Evolutionary conservation across 1,139 yeast genomes (phyloP).

Genomic region (Lodderomyces oxycetoniae): DNA sequence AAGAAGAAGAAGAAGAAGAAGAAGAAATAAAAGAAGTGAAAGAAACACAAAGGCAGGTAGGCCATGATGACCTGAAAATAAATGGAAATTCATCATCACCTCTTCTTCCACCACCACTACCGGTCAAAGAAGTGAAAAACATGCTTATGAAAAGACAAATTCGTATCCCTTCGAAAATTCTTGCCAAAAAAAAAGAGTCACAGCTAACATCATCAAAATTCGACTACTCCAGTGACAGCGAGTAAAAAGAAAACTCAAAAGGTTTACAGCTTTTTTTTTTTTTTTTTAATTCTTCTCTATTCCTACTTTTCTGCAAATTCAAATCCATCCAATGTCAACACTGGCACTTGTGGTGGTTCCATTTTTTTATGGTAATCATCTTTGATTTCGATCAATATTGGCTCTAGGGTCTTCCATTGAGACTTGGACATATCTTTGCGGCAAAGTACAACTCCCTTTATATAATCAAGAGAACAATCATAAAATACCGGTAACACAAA

Average conservation of each 20-base stretch:
- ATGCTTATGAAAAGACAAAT: no score
- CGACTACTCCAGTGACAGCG: slow-evolving; percentile 19
- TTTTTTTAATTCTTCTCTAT: background rate
- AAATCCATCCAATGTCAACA: slow-evolving; percentile 37
- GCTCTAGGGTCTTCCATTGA: slow-evolving; percentile 27
- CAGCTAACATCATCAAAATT: slow-evolving; percentile 8
- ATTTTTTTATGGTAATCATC: slow-evolving; percentile 30
- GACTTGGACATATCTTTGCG: slow-evolving; percentile 42
- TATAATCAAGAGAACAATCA: slow-evolving; percentile 63
- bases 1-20: slow-evolving; percentile 1
- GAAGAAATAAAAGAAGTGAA: background rate
- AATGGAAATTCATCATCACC: background rate
- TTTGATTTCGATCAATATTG: slow-evolving; percentile 29
- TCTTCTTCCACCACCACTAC: no score
- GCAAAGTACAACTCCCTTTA: slow-evolving; percentile 48
- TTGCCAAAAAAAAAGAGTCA: slow-evolving; percentile 2
- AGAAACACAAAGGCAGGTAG: background rate
- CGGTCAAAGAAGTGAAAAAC: slow-evolving; percentile 1
- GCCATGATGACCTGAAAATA: background rate
- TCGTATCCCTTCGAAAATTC: slow-evolving; percentile 4
- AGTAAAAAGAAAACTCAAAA: no score
- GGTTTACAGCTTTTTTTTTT: no score
- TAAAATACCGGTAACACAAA: slow-evolving; percentile 54
- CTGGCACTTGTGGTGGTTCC: slow-evolving; percentile 30
- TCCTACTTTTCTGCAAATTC: slow-evolving; percentile 15